Conservation (phyloP, 176 grass and related monocot species). For the Ampelocalamus luodianensis region DNA sequence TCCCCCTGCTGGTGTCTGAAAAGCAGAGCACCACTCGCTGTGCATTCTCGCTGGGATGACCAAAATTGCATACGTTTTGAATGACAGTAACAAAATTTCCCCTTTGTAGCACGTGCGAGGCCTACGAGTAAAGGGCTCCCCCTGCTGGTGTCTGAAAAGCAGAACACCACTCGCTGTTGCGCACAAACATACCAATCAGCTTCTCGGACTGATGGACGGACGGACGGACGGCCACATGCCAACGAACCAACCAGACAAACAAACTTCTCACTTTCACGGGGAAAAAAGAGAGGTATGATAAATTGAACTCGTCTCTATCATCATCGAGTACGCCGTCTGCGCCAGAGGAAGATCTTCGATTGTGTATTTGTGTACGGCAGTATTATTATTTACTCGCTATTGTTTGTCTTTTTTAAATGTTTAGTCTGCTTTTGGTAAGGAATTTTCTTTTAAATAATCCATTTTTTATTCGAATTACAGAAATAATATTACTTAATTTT, state of each 20-base stretch:
- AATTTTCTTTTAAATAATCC: no score
- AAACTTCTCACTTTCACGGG: neutral
- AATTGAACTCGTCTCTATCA: neutral
- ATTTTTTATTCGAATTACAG: no score
- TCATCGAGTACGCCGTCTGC: neutral
- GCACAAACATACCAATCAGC: no score
- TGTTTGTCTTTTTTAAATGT: no score
- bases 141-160: conserved; percentile 11
- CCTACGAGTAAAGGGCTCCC: neutral
- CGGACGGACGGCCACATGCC: conserved; percentile 15
- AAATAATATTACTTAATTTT: no score
- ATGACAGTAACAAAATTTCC: no score
- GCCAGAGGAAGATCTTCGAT: neutral
- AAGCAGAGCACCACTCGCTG: conserved; percentile 19
- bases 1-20: neutral
- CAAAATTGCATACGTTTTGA: no score
- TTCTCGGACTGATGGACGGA: neutral
- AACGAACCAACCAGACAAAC: neutral
- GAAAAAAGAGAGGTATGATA: no score
- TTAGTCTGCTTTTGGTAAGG: no score
- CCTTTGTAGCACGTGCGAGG: neutral
- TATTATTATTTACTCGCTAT: neutral
- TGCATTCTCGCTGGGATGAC: no score
- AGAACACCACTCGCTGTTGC: no score
- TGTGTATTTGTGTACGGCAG: conserved; percentile 31